Base-by-base conservation (phyloP, 2,329 filamentous ascomycete species). In the Phaeoacremonium minimum region DNA sequence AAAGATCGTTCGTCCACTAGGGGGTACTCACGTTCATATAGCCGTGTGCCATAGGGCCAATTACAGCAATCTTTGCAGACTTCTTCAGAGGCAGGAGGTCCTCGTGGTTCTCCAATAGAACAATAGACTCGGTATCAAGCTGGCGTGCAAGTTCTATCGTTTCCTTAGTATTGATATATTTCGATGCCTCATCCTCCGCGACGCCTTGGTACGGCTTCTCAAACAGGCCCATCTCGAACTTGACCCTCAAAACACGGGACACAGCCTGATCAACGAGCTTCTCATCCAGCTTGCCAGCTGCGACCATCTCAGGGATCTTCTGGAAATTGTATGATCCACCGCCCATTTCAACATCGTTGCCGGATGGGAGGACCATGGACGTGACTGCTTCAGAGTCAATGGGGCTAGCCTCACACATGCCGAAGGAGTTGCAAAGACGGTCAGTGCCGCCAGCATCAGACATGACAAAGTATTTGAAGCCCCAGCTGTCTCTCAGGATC, bases 281-380 rank as follows among this genome's bases (percentile, higher is more conserved):
- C 18, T 77, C 65, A 29, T 77, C 67, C 2, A 88, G 60, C 38
- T 74, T 77, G 1, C 81, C 80, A 2, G 72, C 67, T 36, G 75
- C 60, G 13, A 87, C 68, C 33, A 87, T 68, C 18, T 75, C 65
- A 6, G 83, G 80, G 35, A 88, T 86, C 22, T 69, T 73, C 45
- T 78, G 69, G 51, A 79, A 83, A 52, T 80, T 87, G 64, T 77
- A 87, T 15, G 78, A 82, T 15, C 85, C 84, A 28, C 84, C 83
- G 11, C 84, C 84, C 84, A 87, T 87, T 50, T 88, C 85, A 11
- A 84, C 71, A 47, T 87, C 84, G 33, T 79, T 83, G 4, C 85
- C 84, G 5, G 83, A 80, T 1, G 77, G 77, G 5, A 88, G 68
- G 7, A 77, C 65, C 59, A 74, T 40, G 12, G 13, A 44, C 1